These are phyloP conservation scores for Salix viminalis DNA, from an alignment of 345 rosid species.

Conservation along the genomic window DNA sequence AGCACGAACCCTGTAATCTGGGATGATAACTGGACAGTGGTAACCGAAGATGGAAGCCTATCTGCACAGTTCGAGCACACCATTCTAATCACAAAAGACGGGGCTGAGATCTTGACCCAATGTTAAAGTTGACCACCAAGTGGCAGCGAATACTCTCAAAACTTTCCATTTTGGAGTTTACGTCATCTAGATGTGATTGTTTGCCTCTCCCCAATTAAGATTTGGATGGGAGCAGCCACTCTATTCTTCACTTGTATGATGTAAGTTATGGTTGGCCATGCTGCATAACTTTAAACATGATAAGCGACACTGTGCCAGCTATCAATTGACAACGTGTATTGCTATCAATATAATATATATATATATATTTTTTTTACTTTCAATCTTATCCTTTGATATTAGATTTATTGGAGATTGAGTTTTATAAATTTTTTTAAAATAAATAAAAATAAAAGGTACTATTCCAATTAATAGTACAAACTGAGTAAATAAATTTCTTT, in stretches of 20 bases:
- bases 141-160: background rate
- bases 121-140: constrained; percentile 29
- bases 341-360: too few relatives aligned
- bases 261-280: too few relatives aligned
- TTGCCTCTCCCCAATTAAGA: background rate
- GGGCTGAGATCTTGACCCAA: constrained; percentile 78
- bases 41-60: constrained; percentile 80
- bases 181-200: background rate
- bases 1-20: constrained; percentile 73
- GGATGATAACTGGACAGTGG: constrained; percentile 92
- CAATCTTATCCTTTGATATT: too few relatives aligned
- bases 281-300: too few relatives aligned
- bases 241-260: background rate
- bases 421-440: too few relatives aligned
- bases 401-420: too few relatives aligned
- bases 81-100: constrained; percentile 68
- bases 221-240: background rate
- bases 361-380: too few relatives aligned
- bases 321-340: too few relatives aligned
- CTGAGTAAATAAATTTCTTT: too few relatives aligned
- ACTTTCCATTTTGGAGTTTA: background rate
- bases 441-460: too few relatives aligned
- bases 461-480: too few relatives aligned
- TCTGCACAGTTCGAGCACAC: constrained; percentile 96
- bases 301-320: too few relatives aligned